Evolutionary conservation across 2,329 filamentous ascomycete genomes (phyloP).

Genomic region (Drechslera avenae): DNA sequence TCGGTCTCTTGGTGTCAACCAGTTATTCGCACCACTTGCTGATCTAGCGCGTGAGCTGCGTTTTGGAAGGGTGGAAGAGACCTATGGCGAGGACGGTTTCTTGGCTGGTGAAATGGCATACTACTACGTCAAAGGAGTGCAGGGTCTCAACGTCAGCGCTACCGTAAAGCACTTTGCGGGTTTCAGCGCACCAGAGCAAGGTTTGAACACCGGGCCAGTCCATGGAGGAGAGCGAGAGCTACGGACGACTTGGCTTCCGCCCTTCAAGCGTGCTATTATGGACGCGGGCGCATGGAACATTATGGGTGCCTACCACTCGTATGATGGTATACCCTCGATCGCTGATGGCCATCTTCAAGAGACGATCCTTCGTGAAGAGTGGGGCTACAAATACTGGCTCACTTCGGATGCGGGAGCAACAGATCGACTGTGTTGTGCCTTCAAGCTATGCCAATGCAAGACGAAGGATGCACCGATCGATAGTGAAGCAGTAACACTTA

Average conservation of each 20-base stretch:
- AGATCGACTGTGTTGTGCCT: slow-evolving; percentile 67
- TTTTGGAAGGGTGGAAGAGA: slow-evolving; percentile 76
- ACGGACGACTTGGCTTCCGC: slow-evolving; percentile 60
- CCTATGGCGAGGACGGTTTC: slow-evolving; percentile 71
- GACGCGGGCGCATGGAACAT: slow-evolving; percentile 70
- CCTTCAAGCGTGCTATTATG: slow-evolving; percentile 72
- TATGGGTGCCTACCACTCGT: slow-evolving; percentile 77
- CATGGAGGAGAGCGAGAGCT: slow-evolving; percentile 62
- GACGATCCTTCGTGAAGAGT: slow-evolving; percentile 69
- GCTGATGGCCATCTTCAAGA: slow-evolving; percentile 69
- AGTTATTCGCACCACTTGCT: slow-evolving; percentile 72
- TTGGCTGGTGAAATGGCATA: slow-evolving; percentile 72
- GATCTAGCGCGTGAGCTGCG: slow-evolving; percentile 74
- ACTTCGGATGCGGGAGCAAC: slow-evolving; percentile 72
- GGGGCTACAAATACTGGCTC: slow-evolving; percentile 74
- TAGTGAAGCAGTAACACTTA: slow-evolving; percentile 66
- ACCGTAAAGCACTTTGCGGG: slow-evolving; percentile 79
- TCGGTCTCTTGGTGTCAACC: slow-evolving; percentile 70
- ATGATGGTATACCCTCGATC: slow-evolving; percentile 72
- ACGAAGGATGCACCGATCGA: slow-evolving; percentile 60
- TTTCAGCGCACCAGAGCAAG: slow-evolving; percentile 72
- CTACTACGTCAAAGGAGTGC: slow-evolving; percentile 64
- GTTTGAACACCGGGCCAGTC: slow-evolving; percentile 69
- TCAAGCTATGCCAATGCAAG: slow-evolving; percentile 64
- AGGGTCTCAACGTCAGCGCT: slow-evolving; percentile 68